Base-by-base conservation (phyloP, 306 rosid species). In the Gastrolobium villosum region DNA sequence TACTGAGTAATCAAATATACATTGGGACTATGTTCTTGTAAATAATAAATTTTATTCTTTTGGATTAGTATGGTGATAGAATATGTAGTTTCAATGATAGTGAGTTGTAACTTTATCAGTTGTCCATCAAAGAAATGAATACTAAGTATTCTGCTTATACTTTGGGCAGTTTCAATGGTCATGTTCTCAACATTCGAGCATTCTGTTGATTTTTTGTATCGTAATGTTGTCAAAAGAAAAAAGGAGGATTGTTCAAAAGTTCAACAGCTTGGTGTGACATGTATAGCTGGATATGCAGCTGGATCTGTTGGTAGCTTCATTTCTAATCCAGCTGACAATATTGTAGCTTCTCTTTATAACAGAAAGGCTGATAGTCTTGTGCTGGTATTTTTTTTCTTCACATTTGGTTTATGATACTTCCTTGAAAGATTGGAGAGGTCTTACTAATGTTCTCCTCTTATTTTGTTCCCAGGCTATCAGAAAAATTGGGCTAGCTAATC, bases 401-500 rank as follows among this genome's bases (percentile, higher is more conserved):
- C 72, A 7, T 65, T 41, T 59, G 1, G 49, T 67, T 72, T 70
- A 71, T 36, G 69, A 36, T 57, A 56, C 65, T 65, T 52, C 20
- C 41, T 59, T 53, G 48, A 15, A 78, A 52, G 65, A 43, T 78
- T 5, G 52, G n/a, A 45, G 10, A 15, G 4, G 26, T 75, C 49
- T 63, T 61, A 71, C 76, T 72, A 53, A 15, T 45, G 40, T n/a
- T 56, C 48, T 60, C 53, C 66, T 13, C 43, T 59, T 70, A 65
- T 79, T 63, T 15, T 71, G 20, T 79, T 71, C 13, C 31, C 85
- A 92, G 99, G 94, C 97, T 57, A 87, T 94, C 92, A 92, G 84
- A 86, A 88, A 84, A 30, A 94, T 92, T 78, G 99, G 99, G 60
- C 57, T 94, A 44, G 64, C 74, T 37, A 89, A 90, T 88, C 84